Conservation (phyloP, 139 green algal genomes). For the Ostreobium quekettii region DNA sequence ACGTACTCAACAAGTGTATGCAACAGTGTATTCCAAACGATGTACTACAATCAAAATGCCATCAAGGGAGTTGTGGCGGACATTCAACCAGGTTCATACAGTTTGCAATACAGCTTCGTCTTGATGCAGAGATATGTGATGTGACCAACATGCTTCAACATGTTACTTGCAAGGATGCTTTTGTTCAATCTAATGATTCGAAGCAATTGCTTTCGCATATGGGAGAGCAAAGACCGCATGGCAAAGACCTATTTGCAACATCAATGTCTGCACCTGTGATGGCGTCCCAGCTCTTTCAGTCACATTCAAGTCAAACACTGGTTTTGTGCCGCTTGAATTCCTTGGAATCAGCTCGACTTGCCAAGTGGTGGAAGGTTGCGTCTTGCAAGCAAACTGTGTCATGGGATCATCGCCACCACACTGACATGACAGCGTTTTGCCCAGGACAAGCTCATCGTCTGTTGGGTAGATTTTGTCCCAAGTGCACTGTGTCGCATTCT, state of each 20-base stretch:
- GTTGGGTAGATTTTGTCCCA: constrained; percentile 17
- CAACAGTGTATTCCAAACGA: no score
- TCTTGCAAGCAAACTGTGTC: constrained; percentile 36
- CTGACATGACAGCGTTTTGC: constrained; percentile 34
- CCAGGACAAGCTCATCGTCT: constrained; percentile 14
- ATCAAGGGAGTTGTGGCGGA: no score
- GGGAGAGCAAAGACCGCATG: neutral
- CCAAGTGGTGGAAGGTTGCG: constrained; percentile 45
- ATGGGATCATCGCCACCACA: constrained; percentile 42
- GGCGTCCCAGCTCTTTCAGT: constrained; percentile 37
- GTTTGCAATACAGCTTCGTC: neutral
- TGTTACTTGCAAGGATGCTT: neutral
- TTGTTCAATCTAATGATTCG: neutral
- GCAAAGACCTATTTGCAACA: neutral
- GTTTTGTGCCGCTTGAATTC: constrained; percentile 10
- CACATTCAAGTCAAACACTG: constrained; percentile 17
- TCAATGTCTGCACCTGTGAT: constrained; percentile 1
- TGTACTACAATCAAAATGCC: no score
- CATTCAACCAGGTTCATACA: no score
- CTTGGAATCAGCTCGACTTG: constrained; percentile 29
- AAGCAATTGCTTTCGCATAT: neutral
- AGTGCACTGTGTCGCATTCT: constrained; percentile 20
- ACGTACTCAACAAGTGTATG: no score
- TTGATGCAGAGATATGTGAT: neutral
- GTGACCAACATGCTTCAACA: neutral